phyloP scores from a whole-genome alignment of 306 rosid genomes.

The Cyamopsis tetragonoloba region DNA sequence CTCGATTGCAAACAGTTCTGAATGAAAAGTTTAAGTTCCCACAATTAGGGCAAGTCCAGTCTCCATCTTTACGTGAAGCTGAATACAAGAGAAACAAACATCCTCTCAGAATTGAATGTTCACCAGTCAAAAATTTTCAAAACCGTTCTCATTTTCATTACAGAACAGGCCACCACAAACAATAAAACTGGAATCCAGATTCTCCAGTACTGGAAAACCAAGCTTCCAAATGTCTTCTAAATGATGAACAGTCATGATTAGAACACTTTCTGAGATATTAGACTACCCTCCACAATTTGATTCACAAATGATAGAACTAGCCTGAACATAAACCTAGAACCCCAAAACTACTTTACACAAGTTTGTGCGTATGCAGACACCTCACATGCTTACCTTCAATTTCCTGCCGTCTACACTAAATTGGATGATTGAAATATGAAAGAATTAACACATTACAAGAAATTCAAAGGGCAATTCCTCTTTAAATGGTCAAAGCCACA shows the following conservation, averaged over 20 bases:
- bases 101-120: neutral
- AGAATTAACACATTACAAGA: neutral
- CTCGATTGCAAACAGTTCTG: conserved; percentile 44
- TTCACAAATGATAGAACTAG: neutral
- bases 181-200: neutral
- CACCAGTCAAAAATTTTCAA: neutral
- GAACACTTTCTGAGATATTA: neutral
- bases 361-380: neutral
- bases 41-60: conserved; percentile 49
- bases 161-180: neutral
- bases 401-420: neutral
- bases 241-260: neutral
- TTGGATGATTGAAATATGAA: neutral
- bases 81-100: conserved; percentile 19
- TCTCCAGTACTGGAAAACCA: neutral
- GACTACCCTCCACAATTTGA: neutral
- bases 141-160: no score
- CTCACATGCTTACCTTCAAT: no score
- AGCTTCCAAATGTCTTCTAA: neutral
- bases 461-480: neutral
- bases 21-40: conserved; percentile 52
- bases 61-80: conserved; percentile 46
- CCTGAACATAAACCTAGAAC: neutral
- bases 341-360: neutral
- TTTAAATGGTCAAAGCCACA: neutral